Evolutionary conservation across 768 basidiomycete species (phyloP).

Genomic region (Amanita brunnescens): DNA sequence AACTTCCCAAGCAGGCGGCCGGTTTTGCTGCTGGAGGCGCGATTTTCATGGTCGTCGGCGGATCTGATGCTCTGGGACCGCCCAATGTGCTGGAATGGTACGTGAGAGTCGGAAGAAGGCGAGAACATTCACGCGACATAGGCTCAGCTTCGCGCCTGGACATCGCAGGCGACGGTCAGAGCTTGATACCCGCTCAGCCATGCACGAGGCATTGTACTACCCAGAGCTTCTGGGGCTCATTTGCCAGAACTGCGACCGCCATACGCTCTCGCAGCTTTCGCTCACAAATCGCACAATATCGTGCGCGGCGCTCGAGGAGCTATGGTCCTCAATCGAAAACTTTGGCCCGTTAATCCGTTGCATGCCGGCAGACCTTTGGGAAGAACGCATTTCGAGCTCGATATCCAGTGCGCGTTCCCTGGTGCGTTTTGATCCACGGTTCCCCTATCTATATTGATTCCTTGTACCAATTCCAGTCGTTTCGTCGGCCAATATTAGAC

Average conservation of each 20-base stretch:
- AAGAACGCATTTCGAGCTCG: neutral
- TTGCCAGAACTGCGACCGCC: neutral
- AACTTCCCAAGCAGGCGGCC: neutral
- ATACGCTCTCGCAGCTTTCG: neutral
- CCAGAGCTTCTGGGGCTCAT: neutral
- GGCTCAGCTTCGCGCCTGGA: too few relatives aligned
- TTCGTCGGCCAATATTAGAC: neutral
- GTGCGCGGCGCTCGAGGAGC: neutral
- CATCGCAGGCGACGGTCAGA: too few relatives aligned
- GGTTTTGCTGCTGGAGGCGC: neutral
- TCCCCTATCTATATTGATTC: neutral
- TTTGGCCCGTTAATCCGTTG: neutral
- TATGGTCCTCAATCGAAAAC: neutral
- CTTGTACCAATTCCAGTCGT: neutral
- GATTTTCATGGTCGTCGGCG: neutral
- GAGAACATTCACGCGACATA: conserved; percentile 1
- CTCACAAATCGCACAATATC: neutral
- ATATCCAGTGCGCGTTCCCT: neutral
- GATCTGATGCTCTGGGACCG: neutral
- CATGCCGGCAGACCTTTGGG: neutral
- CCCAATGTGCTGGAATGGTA: too few relatives aligned
- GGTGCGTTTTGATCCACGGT: neutral
- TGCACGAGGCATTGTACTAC: neutral
- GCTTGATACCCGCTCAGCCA: too few relatives aligned
- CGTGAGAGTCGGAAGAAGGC: conserved; percentile 1